Conservation (phyloP, 1,284 basidiomycete genomes). For the Moesziomyces antarcticus region DNA sequence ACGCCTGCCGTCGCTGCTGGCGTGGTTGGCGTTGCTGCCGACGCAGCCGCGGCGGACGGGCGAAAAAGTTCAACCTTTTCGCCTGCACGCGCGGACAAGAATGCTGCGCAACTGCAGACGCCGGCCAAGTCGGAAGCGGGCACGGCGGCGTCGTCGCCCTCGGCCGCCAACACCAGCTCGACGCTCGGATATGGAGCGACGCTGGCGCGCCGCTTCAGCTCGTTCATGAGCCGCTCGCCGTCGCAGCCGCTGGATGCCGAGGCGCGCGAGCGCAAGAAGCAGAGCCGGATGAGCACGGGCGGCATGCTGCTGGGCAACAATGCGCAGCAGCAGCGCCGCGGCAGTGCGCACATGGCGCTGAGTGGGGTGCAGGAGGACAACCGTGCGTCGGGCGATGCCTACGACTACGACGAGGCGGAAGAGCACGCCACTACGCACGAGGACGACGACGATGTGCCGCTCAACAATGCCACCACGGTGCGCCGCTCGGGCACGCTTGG, state of each 20-base stretch:
- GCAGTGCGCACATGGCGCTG: constrained; percentile 30
- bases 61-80: constrained; percentile 28
- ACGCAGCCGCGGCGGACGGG: constrained; percentile 7
- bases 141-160: constrained; percentile 14
- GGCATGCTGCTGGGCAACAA: constrained; percentile 34
- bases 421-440: constrained; percentile 23
- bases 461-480: constrained; percentile 26
- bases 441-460: constrained; percentile 15
- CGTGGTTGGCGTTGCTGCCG: constrained; percentile 9
- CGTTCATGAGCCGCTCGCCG: constrained; percentile 57
- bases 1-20: constrained; percentile 3
- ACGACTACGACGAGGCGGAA: constrained; percentile 29
- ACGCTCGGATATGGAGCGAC: constrained; percentile 45
- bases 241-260: constrained; percentile 54
- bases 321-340: constrained; percentile 23
- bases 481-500: constrained; percentile 47
- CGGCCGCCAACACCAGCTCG: constrained; percentile 26
- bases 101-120: constrained; percentile 15
- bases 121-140: constrained; percentile 18
- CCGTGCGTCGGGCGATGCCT: constrained; percentile 11
- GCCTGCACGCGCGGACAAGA: constrained; percentile 20
- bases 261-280: constrained; percentile 52
- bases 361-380: constrained; percentile 35
- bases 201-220: constrained; percentile 59
- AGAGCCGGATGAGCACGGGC: constrained; percentile 57